A percentile compares a stretch with the other conserved stretches of the same genome.
Conservation (phyloP, 2,329 filamentous ascomycete genomes). For the Colletotrichum chrysophilum region DNA sequence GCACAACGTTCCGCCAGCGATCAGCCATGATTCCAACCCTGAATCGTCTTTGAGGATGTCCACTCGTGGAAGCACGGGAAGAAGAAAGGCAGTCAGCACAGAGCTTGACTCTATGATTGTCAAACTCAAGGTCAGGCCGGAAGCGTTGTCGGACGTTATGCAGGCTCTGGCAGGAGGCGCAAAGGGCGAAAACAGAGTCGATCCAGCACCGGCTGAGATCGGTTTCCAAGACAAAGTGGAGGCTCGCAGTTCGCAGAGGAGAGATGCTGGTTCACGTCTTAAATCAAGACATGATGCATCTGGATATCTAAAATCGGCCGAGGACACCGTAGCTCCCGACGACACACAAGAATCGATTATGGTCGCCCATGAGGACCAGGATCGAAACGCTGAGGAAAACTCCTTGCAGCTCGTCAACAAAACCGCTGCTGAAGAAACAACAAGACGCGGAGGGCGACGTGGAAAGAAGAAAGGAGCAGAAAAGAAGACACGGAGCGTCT, state of each 20-base stretch:
- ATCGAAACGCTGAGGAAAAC: not conserved
- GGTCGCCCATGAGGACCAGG: not conserved
- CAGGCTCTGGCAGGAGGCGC: not conserved
- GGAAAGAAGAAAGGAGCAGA: not conserved
- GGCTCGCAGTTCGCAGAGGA: not conserved
- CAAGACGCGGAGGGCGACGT: not conserved
- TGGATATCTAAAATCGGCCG: not conserved
- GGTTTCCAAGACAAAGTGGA: not conserved
- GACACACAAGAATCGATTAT: not conserved
- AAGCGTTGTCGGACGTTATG: not conserved
- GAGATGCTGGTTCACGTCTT: not conserved
- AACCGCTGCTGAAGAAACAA: not conserved
- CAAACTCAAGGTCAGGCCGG: constrained; percentile 5
- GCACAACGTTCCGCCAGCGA: not conserved
- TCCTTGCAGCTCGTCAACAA: not conserved
- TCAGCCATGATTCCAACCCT: not conserved
- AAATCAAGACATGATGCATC: not conserved
- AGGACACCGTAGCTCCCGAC: not conserved
- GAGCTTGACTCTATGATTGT: not conserved
- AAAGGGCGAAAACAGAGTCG: not conserved
- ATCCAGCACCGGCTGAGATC: not conserved
- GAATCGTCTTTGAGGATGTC: not conserved
- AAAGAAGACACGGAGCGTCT: constrained; percentile 30
- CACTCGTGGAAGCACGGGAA: not conserved
- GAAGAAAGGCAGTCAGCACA: not conserved